These are phyloP conservation scores for Gamsiella multidivaricata DNA, from an alignment of 192 early-diverging fungal genomes.

Conservation along the genomic window DNA sequence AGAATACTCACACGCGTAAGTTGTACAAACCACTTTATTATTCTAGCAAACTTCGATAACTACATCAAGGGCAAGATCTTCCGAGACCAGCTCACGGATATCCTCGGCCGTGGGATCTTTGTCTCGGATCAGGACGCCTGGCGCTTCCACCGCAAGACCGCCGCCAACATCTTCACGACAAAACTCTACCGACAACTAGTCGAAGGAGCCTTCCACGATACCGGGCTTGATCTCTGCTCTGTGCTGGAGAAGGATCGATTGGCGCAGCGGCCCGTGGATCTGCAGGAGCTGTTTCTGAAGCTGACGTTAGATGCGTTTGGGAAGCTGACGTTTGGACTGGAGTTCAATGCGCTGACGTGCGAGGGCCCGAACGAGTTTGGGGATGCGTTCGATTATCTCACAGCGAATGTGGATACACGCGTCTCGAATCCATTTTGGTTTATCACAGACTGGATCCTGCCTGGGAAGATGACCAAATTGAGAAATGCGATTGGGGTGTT, in stretches of 20 bases:
- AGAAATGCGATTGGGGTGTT: constrained; percentile 13
- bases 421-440: constrained; percentile 49
- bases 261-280: constrained; percentile 26
- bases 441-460: constrained; percentile 40
- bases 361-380: constrained; percentile 53
- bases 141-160: constrained; percentile 62
- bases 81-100: constrained; percentile 38
- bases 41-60: constrained; percentile 39
- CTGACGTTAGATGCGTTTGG: constrained; percentile 56
- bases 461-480: constrained; percentile 10
- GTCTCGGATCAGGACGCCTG: constrained; percentile 64
- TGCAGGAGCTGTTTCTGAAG: constrained; percentile 58
- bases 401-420: constrained; percentile 33
- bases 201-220: constrained; percentile 25
- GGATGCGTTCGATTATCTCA: constrained; percentile 62
- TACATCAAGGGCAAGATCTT: constrained; percentile 50
- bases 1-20: too few relatives aligned
- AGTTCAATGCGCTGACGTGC: constrained; percentile 19
- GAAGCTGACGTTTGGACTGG: constrained; percentile 48
- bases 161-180: constrained; percentile 45
- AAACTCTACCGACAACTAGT: constrained; percentile 42
- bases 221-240: constrained; percentile 13
- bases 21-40: too few relatives aligned
- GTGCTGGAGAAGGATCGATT: constrained; percentile 22
- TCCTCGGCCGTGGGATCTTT: constrained; percentile 71